Percentiles rank a stretch among this genome's conserved stretches.
These are phyloP conservation scores for Pelargonium fulgidum DNA, from an alignment of 441 rosid genomes.

Conservation along the genomic window DNA sequence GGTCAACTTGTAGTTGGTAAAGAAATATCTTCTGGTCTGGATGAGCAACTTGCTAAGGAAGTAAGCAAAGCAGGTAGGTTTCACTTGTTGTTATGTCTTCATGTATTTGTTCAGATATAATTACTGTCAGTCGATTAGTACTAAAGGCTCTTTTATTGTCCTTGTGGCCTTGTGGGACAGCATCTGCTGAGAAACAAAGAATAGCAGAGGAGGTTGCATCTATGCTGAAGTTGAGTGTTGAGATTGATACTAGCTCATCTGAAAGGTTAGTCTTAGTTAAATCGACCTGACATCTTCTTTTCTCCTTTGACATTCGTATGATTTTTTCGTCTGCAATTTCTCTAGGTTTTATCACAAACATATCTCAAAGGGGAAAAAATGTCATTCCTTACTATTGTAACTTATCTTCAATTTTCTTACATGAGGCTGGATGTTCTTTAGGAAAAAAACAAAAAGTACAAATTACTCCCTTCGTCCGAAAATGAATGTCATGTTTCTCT, in stretches of 20 bases:
- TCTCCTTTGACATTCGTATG: neutral
- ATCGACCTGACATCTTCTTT: neutral
- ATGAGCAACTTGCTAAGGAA: slow-evolving; percentile 71
- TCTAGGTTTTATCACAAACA: neutral
- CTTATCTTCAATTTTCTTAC: neutral
- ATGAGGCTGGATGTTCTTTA: neutral
- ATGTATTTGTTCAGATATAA: slow-evolving; percentile 11
- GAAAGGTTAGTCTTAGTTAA: slow-evolving; percentile 46
- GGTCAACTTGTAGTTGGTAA: slow-evolving; percentile 67
- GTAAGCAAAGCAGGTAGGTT: slow-evolving; percentile 64
- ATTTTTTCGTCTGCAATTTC: slow-evolving; percentile 5
- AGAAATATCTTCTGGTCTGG: slow-evolving; percentile 49
- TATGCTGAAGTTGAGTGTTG: slow-evolving; percentile 71
- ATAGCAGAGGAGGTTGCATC: slow-evolving; percentile 90
- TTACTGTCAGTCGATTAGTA: slow-evolving; percentile 17
- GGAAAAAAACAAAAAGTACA: too few species aligned
- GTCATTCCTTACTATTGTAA: neutral
- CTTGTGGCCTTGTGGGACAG: slow-evolving; percentile 35
- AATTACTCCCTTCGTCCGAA: too few species aligned
- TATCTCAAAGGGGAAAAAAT: neutral
- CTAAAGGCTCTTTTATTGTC: slow-evolving; percentile 24
- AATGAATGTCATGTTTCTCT: too few species aligned
- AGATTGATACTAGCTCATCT: slow-evolving; percentile 61
- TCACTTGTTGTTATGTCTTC: slow-evolving; percentile 9
- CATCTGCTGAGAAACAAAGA: slow-evolving; percentile 75